phyloP scores from a whole-genome alignment of 495 filamentous ascomycete genomes.

The Penicillium subrubescens region DNA sequence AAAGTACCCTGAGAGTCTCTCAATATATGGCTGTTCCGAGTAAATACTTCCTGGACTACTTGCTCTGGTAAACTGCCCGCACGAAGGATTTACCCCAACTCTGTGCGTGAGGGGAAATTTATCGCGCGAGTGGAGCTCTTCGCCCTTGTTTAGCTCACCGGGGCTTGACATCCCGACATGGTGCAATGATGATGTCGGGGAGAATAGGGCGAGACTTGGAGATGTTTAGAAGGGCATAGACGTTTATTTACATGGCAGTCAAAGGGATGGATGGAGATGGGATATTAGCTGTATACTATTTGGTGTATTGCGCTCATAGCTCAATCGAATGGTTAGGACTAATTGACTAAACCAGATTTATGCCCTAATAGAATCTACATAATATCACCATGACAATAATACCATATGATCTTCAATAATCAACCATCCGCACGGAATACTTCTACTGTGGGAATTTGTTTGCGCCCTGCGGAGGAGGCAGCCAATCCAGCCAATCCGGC shows the following conservation, averaged over 20 bases:
- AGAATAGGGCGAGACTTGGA: slow-evolving; percentile 5
- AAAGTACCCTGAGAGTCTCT: not conserved
- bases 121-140: slow-evolving; percentile 20
- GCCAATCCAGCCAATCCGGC: slow-evolving; percentile 25
- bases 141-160: slow-evolving; percentile 40
- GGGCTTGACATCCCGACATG: slow-evolving; percentile 23
- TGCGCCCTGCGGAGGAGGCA: slow-evolving; percentile 20
- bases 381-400: too few species aligned
- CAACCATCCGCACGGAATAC: not conserved
- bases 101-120: slow-evolving; percentile 39
- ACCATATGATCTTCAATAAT: not conserved
- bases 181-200: slow-evolving; percentile 17
- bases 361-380: too few species aligned
- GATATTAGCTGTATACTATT: not conserved
- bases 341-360: not conserved
- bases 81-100: slow-evolving; percentile 34
- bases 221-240: not conserved
- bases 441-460: not conserved
- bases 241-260: not conserved
- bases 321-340: not conserved
- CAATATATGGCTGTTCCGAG: not conserved
- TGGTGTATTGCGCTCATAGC: not conserved
- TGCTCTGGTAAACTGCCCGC: not conserved
- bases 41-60: not conserved
- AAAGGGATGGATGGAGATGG: not conserved